Base-by-base conservation (phyloP, 192 early-diverging fungal species). In the Umbelopsis sp. region DNA sequence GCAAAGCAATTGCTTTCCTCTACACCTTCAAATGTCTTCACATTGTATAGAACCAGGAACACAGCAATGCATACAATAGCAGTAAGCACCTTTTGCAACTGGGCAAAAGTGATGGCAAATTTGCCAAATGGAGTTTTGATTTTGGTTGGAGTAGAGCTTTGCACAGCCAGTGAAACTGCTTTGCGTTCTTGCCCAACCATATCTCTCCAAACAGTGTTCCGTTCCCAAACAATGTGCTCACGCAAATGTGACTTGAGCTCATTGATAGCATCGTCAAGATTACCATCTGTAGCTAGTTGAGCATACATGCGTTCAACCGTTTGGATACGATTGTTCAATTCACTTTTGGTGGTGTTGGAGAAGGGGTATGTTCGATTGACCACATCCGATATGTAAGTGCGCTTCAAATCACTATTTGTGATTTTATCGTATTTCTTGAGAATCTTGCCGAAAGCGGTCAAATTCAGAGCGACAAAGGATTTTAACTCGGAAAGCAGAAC, bases 401-500 rank as follows among this genome's bases (percentile, higher is more conserved):
- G 76, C 70, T 93, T 94, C 49, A 95, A 81, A 21, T 89, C 84
- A 66, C 69, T 84, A 46, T 87, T 83, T 7, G 92, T 94, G 30
- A 98, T 93, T 78, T 98, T 98, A 80, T 98, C 97, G 73, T 91
- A 98, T 83, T 98, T 98, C 84, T 98, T 98, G 20, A 96, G 79
- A 73, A 97, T 95, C 77, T 98, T 98, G 81, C 85, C 82, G 78
- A 97, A 98, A 18, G 94, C 97, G 0, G 94, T 97, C 70, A 88
- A 81, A 86, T 98, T 97, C 53, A 97, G 86, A 46, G 92, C 89
- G 20, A 91, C 91, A 74, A 91, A 98, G 2, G 93, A 91, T 41
- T 93, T 91, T 13, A 98, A 82, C 69, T 97, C 95, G 27, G 88
- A 89, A 0, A 97, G 81, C 55, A 89, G 72, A 45, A 96, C 92